Percentiles rank a stretch among this genome's conserved stretches.
Conservation (phyloP, 2,329 filamentous ascomycete species). For the Trichoderma hamatum region DNA sequence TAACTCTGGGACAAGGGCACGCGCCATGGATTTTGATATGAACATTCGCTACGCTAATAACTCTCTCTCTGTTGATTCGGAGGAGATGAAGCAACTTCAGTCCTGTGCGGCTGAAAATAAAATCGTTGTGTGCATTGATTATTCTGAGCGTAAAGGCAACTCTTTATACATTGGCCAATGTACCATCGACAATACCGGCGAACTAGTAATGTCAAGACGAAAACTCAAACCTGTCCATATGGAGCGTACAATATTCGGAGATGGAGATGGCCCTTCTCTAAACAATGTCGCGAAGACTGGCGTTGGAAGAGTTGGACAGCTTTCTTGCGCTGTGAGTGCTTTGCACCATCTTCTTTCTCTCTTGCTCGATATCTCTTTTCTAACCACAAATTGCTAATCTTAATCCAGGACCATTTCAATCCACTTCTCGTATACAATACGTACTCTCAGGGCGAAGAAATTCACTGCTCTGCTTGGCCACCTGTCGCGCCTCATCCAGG, state of each 20-base stretch:
- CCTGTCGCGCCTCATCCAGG: background rate
- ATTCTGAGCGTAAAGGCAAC: background rate
- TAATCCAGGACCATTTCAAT: background rate
- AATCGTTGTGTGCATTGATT: background rate
- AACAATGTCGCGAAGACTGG: constrained; percentile 4
- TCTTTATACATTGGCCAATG: background rate
- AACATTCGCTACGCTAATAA: background rate
- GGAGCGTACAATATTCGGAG: background rate
- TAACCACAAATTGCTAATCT: background rate
- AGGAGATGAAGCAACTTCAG: background rate
- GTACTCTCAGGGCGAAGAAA: background rate
- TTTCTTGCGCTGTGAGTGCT: background rate
- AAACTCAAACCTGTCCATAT: constrained; percentile 5
- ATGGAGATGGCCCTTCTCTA: constrained; percentile 4
- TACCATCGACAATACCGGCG: background rate
- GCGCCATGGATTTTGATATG: background rate
- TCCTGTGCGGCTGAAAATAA: background rate
- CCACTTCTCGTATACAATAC: background rate
- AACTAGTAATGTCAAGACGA: background rate
- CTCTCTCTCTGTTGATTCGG: background rate
- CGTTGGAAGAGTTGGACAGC: background rate
- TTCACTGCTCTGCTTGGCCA: background rate
- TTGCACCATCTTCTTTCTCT: background rate
- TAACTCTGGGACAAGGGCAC: background rate
- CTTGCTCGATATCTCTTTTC: background rate